Evolutionary conservation across 768 basidiomycete genomes (phyloP), one percentile per base, ranked within the genome.

Genomic region (Nidularia sp.): DNA sequence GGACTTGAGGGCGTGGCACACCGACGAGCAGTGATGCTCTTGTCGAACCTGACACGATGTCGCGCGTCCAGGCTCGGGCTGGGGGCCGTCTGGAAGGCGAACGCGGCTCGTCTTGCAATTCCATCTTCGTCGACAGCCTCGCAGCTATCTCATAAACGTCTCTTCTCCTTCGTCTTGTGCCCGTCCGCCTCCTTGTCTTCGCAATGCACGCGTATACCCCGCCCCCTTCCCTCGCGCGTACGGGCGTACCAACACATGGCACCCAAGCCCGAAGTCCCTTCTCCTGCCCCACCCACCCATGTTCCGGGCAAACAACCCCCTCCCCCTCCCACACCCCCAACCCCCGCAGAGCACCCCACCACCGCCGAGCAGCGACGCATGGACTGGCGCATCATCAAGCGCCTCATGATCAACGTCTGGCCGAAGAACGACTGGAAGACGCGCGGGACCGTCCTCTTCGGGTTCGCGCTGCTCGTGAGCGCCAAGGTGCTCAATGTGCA

Each of bases 401-500:
- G 76, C 49, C 76, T 99, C n/a, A 79, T 90, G 56, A 78, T 78
- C 6, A 93, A 98, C 59, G 88, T 99, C 13, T 99, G 97, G 97
- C 96, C 97, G 1, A 80, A 81, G 61, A 70, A 85, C 57, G 90
- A 95, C 61, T 88, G 86, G 83, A 83, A 76, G 46, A 92, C 93
- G 9, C 84, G 93, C 48, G 72, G 79, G 46, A 82, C 93, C 2
- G 95, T 99, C 15, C 55, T 97, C 0, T 69, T 90, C 2, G 97
- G 96, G 0, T 80, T 99, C 48, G 80, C 72, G 0, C 68, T 98
- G 55, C 74, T 98, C 43, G 76, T 98, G 44, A 72, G 79, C 12
- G 93, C 92, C 48, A 99, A 99, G 81, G 92, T 94, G 49, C 71
- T 98, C 52, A 99, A 98, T 65, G 97, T 99, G 0, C 96, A 98